Evolutionary conservation across 306 rosid species (phyloP).

Genomic region (Luffa aegyptiaca): DNA sequence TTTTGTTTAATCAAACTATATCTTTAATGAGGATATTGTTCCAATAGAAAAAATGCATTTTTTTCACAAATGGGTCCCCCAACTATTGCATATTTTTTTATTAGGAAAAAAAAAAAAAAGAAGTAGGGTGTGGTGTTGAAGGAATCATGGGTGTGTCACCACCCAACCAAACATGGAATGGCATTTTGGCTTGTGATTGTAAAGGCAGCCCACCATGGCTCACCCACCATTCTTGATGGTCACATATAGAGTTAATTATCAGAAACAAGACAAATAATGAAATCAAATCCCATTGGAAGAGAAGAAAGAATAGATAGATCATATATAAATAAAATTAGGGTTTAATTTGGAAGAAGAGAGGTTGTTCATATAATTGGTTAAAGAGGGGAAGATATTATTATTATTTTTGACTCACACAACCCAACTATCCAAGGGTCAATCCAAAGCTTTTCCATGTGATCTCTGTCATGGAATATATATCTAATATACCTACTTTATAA

Average conservation of each 20-base stretch:
- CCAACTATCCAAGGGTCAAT: neutral
- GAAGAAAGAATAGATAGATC: neutral
- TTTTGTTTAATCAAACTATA: neutral
- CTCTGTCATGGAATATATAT: neutral
- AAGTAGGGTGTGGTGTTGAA: neutral
- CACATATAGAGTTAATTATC: neutral
- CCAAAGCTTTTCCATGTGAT: neutral
- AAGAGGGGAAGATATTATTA: neutral
- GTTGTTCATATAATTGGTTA: neutral
- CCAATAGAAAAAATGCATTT: neutral
- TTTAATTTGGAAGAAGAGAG: neutral
- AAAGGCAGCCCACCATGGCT: constrained; percentile 4
- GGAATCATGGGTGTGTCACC: constrained; percentile 1
- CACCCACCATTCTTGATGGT: neutral
- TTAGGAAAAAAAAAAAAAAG: neutral
- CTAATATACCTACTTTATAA: neutral
- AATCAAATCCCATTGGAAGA: neutral
- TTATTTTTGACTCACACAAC: neutral
- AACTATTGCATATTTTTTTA: neutral
- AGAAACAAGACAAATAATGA: neutral
- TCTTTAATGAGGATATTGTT: constrained; percentile 5
- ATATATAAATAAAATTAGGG: neutral
- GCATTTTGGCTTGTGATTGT: constrained; percentile 6
- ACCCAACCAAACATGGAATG: neutral
- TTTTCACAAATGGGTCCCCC: neutral